Evolutionary conservation across 805 yeast genomes (phyloP).

Genomic region (Torulaspora quercuum): DNA sequence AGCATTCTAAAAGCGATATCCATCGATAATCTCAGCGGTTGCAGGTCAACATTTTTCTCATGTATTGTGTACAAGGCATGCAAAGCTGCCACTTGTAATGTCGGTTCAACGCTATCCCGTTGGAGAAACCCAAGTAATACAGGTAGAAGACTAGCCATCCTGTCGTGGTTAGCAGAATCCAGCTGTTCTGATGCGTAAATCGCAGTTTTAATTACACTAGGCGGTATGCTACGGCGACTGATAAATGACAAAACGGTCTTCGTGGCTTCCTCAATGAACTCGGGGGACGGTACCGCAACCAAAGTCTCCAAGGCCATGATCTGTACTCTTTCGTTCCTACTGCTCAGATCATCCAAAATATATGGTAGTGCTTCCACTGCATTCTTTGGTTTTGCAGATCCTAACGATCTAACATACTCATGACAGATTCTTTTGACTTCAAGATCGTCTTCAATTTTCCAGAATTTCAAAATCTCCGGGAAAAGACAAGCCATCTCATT

Average conservation of each 20-base stretch:
- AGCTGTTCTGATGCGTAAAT: constrained; percentile 65
- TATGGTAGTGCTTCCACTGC: constrained; percentile 55
- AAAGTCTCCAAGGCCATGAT: constrained; percentile 63
- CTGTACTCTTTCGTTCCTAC: constrained; percentile 47
- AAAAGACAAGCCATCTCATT: constrained; percentile 66
- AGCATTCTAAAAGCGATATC: constrained; percentile 39
- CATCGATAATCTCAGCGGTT: constrained; percentile 40
- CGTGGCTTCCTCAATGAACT: constrained; percentile 48
- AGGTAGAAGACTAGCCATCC: constrained; percentile 47
- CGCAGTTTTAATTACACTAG: constrained; percentile 65
- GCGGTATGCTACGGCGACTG: constrained; percentile 43
- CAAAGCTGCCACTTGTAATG: constrained; percentile 68
- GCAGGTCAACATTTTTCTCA: constrained; percentile 39
- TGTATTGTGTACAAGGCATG: constrained; percentile 64
- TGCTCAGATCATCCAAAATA: constrained; percentile 51
- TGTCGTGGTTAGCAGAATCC: constrained; percentile 51
- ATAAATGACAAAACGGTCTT: constrained; percentile 38
- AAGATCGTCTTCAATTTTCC: constrained; percentile 55
- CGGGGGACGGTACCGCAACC: constrained; percentile 54
- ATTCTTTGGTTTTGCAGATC: constrained; percentile 52
- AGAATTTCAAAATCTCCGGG: constrained; percentile 57
- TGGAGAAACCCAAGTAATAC: constrained; percentile 28
- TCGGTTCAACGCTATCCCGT: constrained; percentile 50
- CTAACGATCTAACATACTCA: constrained; percentile 60
- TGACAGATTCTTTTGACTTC: constrained; percentile 71